Base-by-base conservation (phyloP, 108 stramenopile species). In the Cyclotella sp. region DNA sequence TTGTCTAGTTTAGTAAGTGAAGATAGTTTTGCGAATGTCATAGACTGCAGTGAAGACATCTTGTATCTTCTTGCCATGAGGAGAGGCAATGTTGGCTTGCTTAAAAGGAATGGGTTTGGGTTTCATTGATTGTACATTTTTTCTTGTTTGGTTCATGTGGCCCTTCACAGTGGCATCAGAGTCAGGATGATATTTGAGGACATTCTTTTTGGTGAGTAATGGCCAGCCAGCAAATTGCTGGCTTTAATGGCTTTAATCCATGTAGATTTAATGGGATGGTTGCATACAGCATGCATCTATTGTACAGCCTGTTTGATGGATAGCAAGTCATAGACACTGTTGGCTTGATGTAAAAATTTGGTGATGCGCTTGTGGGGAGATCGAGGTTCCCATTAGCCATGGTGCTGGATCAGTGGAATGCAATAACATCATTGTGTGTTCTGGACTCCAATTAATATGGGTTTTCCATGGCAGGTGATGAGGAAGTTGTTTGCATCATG, bases 211-310 rank as follows among this genome's bases (percentile, higher is more conserved):
- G 6, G 47, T 49, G 15, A 49, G 47, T 3, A 49, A 9, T 7
- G 47, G 47, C 47, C 47, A 49, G 15, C 47, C 47, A n/a, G 9
- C 9, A n/a, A 49, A 9, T 62, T 51, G 27, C 72, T 41, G 9
- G 46, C 47, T 62, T 63, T 61, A 19, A 63, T 73, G 42, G 70
- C 60, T 14, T 62, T 49, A 2, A 63, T 14, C 72, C 72, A 63
- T 19, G 72, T 73, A 0, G 60, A 19, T 21, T 73, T 73, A 10
- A 61, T 18, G 27, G 72, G 57, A 55, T 27, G 27, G 0, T 41
- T 40, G 13, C 12, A 34, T 27, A 13, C 6, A 22, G 57, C 70
- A 7, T 71, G 57, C 27, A 49, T 7, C 19, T 21, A 65, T 14
- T 9, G 11, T 21, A 44, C 46, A 3, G 1, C 51, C 30, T 51